Conservation (phyloP, 2,329 filamentous ascomycete species). For the Zarea fungicola region DNA sequence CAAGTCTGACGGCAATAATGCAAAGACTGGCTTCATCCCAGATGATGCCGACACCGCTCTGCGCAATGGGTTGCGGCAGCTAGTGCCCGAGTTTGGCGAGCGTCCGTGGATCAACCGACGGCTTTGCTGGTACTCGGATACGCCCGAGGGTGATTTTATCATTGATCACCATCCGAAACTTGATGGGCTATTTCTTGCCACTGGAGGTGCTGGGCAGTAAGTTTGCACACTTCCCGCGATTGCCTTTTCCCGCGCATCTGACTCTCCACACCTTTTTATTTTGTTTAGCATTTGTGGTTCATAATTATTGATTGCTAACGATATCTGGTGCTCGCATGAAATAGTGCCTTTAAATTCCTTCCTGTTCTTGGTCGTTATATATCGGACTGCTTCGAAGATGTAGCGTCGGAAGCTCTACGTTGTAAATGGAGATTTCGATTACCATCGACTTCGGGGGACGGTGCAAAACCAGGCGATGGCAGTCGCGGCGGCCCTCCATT, state of each 20-base stretch:
- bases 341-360: constrained; percentile 25
- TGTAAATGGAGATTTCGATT: constrained; percentile 27
- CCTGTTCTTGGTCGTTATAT: constrained; percentile 23
- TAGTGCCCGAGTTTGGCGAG: constrained; percentile 50
- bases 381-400: constrained; percentile 29
- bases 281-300: too few species aligned
- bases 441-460: background rate
- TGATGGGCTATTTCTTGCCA: constrained; percentile 42
- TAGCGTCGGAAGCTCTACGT: constrained; percentile 22
- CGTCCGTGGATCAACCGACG: constrained; percentile 46
- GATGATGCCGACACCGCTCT: constrained; percentile 48
- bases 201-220: constrained; percentile 41
- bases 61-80: constrained; percentile 43
- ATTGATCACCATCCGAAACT: constrained; percentile 50
- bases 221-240: too few species aligned
- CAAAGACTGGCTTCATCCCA: constrained; percentile 38
- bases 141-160: constrained; percentile 58
- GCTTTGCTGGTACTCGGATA: constrained; percentile 63
- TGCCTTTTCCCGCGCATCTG: too few species aligned
- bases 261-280: too few species aligned
- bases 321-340: too few species aligned
- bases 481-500: constrained; percentile 26
- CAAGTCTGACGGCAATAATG: constrained; percentile 30
- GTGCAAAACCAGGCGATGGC: constrained; percentile 23
- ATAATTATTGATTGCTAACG: background rate